Conservation (phyloP, 495 filamentous ascomycete genomes). For the Lineolata rhizophorae region DNA sequence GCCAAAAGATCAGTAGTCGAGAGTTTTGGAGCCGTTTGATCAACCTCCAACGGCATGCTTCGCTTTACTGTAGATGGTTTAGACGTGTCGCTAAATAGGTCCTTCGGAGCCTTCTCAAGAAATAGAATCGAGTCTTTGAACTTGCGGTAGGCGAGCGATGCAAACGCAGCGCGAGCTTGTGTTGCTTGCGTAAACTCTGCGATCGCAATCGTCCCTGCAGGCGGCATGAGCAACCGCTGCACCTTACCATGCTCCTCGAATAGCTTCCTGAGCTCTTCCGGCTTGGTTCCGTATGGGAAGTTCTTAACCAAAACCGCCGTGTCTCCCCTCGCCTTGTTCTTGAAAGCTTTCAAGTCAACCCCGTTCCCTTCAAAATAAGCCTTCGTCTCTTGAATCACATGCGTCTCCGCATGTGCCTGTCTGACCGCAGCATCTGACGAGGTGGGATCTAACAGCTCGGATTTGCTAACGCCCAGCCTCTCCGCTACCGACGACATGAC, state of each 20-base stretch:
- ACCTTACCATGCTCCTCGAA: constrained; percentile 56
- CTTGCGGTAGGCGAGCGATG: constrained; percentile 62
- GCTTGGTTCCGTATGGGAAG: constrained; percentile 60
- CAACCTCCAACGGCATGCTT: too few relatives aligned
- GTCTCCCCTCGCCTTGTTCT: constrained; percentile 59
- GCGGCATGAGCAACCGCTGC: constrained; percentile 67
- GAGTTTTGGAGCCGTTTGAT: constrained; percentile 16
- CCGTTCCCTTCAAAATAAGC: constrained; percentile 69
- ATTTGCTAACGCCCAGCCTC: constrained; percentile 69
- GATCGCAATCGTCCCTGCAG: constrained; percentile 79
- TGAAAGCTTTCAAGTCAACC: constrained; percentile 80
- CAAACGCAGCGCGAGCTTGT: constrained; percentile 63
- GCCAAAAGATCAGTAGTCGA: constrained; percentile 33
- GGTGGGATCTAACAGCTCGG: constrained; percentile 80
- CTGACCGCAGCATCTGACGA: constrained; percentile 84
- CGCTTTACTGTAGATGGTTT: constrained; percentile 2
- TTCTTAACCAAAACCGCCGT: constrained; percentile 87
- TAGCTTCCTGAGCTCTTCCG: constrained; percentile 39
- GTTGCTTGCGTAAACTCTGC: constrained; percentile 61
- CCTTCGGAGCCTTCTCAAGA: constrained; percentile 78
- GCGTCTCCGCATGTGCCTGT: constrained; percentile 91
- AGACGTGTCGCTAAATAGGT: constrained; percentile 37
- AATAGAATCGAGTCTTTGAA: constrained; percentile 83
- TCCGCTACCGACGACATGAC: constrained; percentile 80
- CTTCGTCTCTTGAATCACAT: constrained; percentile 90